phyloP scores from a whole-genome alignment of 768 basidiomycete genomes.

The Naganishia vishniacii region DNA sequence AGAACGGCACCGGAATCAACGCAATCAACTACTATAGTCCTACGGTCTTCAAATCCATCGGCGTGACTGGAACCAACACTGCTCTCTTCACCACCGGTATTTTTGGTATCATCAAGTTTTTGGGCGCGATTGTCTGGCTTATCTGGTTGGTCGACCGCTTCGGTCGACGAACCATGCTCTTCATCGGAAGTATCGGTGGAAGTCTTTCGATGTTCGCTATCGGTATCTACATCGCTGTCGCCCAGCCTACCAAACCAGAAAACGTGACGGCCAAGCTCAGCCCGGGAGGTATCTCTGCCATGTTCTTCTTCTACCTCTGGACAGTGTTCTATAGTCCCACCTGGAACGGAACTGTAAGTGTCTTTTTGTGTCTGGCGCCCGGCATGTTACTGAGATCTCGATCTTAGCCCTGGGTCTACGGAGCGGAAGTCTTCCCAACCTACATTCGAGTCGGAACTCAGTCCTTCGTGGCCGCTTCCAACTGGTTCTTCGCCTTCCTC shows the following conservation, averaged over 20 bases:
- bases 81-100: conserved; percentile 53
- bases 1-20: conserved; percentile 53
- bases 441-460: conserved; percentile 27
- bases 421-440: conserved; percentile 30
- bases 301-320: conserved; percentile 33
- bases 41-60: conserved; percentile 54
- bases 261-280: conserved; percentile 11
- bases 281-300: conserved; percentile 27
- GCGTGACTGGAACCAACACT: conserved; percentile 49
- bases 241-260: conserved; percentile 16
- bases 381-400: background rate
- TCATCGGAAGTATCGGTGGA: conserved; percentile 26
- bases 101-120: conserved; percentile 53
- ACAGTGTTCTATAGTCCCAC: conserved; percentile 28
- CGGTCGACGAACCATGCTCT: conserved; percentile 27
- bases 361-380: background rate
- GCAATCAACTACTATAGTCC: conserved; percentile 45
- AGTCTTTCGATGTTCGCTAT: conserved; percentile 24
- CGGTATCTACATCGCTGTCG: conserved; percentile 27
- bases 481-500: conserved; percentile 28
- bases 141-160: conserved; percentile 31
- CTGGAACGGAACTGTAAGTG: conserved; percentile 29
- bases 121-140: conserved; percentile 50
- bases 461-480: conserved; percentile 26
- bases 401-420: conserved; percentile 29